These are phyloP conservation scores for Pythium aquatile DNA, from an alignment of 352 stramenopile species.

Conservation along the genomic window DNA sequence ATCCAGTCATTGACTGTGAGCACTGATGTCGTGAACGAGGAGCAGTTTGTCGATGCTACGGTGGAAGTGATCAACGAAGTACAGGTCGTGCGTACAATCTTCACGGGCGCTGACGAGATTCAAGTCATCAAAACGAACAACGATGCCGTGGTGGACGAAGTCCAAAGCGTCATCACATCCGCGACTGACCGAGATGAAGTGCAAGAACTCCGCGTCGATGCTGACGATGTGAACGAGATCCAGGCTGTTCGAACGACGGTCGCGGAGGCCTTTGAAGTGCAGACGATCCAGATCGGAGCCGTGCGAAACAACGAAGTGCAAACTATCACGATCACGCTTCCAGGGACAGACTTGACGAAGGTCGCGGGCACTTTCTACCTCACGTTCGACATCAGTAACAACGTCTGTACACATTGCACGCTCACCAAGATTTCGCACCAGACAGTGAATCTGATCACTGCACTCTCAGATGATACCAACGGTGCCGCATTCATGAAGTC, in stretches of 20 bases:
- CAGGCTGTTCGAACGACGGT: slow-evolving; percentile 86
- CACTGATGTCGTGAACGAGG: slow-evolving; percentile 87
- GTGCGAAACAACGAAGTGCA: slow-evolving; percentile 78
- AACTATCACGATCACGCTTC: slow-evolving; percentile 73
- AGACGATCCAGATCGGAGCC: slow-evolving; percentile 81
- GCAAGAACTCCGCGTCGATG: slow-evolving; percentile 79
- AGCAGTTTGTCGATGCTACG: slow-evolving; percentile 92
- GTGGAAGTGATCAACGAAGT: slow-evolving; percentile 95
- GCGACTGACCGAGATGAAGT: slow-evolving; percentile 93
- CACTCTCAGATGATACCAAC: slow-evolving; percentile 30
- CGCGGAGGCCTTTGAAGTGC: slow-evolving; percentile 79
- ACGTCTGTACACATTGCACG: slow-evolving; percentile 68
- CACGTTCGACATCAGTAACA: slow-evolving; percentile 61
- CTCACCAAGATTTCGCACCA: slow-evolving; percentile 49
- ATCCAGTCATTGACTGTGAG: slow-evolving; percentile 86
- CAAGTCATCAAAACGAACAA: slow-evolving; percentile 84
- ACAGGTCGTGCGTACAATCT: slow-evolving; percentile 91
- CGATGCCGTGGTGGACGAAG: slow-evolving; percentile 77
- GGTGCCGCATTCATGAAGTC: slow-evolving; percentile 27
- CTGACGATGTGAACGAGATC: slow-evolving; percentile 90
- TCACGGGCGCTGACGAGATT: slow-evolving; percentile 85
- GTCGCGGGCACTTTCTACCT: slow-evolving; percentile 53
- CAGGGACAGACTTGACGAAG: slow-evolving; percentile 47
- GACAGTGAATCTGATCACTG: slow-evolving; percentile 40
- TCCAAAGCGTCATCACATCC: slow-evolving; percentile 91